Conservation (phyloP, 169 alveolate genomes). For the Plasmodium sp. region DNA sequence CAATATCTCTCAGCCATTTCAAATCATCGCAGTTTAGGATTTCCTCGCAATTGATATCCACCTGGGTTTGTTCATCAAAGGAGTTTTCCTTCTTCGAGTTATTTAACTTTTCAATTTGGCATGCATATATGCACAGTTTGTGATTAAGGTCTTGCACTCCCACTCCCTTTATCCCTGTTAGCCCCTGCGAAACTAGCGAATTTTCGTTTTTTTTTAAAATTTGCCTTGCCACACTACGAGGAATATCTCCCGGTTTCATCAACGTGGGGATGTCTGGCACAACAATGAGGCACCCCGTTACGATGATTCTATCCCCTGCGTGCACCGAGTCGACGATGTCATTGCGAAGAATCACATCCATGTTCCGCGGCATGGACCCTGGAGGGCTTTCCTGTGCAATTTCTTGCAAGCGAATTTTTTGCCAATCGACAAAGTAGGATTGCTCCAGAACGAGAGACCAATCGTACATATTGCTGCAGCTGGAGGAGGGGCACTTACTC, state of each 20-base stretch:
- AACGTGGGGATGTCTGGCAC: constrained; percentile 97
- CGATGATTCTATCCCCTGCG: constrained; percentile 97
- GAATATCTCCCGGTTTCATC: constrained; percentile 96
- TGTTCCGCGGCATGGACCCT: constrained; percentile 97
- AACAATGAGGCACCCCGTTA: constrained; percentile 94
- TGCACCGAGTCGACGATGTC: constrained; percentile 95
- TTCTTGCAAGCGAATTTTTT: constrained; percentile 94
- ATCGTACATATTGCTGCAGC: constrained; percentile 91
- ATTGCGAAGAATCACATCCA: constrained; percentile 95
- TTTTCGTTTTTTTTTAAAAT: constrained; percentile 80
- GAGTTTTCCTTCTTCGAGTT: constrained; percentile 76
- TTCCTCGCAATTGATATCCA: constrained; percentile 80
- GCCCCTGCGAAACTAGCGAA: constrained; percentile 83
- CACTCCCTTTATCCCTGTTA: constrained; percentile 95
- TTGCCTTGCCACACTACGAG: constrained; percentile 82
- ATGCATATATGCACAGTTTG: constrained; percentile 92
- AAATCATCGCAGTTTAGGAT: constrained; percentile 79
- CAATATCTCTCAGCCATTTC: constrained; percentile 85
- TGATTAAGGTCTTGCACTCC: constrained; percentile 95
- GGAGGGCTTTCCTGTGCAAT: constrained; percentile 95
- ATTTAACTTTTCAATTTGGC: constrained; percentile 81
- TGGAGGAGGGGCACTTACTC: constrained; percentile 80
- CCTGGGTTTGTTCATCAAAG: constrained; percentile 76
- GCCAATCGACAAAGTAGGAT: constrained; percentile 95
- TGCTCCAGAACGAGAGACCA: constrained; percentile 93